A percentile compares a stretch with the other conserved stretches of the same genome.
phyloP scores from a whole-genome alignment of 805 yeast species.

The Hanseniaspora taiwanica region DNA sequence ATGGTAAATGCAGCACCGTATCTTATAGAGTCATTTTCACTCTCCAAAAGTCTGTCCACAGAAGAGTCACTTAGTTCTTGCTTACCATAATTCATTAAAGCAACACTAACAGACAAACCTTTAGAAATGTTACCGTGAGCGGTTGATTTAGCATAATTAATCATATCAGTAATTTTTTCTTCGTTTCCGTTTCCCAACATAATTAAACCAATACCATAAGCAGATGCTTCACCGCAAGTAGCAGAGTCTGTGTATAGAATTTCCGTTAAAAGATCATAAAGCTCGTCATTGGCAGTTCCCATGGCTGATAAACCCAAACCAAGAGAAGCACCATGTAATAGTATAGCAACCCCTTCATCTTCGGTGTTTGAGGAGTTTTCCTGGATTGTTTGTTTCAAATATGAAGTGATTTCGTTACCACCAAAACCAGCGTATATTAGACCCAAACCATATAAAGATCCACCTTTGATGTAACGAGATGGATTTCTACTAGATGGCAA shows the following conservation, averaged over 20 bases:
- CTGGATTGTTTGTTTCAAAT: constrained; percentile 57
- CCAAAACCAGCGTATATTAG: constrained; percentile 95
- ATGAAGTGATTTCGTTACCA: constrained; percentile 61
- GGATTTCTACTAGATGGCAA: constrained; percentile 60
- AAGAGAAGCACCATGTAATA: constrained; percentile 88
- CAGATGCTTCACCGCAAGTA: constrained; percentile 91
- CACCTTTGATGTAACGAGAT: constrained; percentile 87
- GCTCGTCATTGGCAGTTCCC: constrained; percentile 65
- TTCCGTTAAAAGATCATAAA: constrained; percentile 72
- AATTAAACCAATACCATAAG: constrained; percentile 87
- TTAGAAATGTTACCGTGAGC: constrained; percentile 92
- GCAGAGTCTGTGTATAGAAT: constrained; percentile 86
- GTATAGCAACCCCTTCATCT: constrained; percentile 60
- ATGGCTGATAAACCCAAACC: constrained; percentile 96
- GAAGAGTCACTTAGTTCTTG: constrained; percentile 66
- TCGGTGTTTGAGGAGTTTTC: constrained; percentile 45
- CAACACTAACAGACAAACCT: constrained; percentile 83
- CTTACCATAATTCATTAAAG: constrained; percentile 72
- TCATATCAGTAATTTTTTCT: constrained; percentile 62
- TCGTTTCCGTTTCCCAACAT: constrained; percentile 84
- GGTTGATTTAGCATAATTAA: constrained; percentile 84
- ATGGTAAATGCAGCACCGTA: constrained; percentile 93
- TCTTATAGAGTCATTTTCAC: constrained; percentile 74
- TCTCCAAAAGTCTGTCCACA: constrained; percentile 48
- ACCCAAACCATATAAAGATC: constrained; percentile 86